These are phyloP conservation scores for Colletotrichum gigasporum DNA, from an alignment of 2,329 filamentous ascomycete species.

Conservation along the genomic window DNA sequence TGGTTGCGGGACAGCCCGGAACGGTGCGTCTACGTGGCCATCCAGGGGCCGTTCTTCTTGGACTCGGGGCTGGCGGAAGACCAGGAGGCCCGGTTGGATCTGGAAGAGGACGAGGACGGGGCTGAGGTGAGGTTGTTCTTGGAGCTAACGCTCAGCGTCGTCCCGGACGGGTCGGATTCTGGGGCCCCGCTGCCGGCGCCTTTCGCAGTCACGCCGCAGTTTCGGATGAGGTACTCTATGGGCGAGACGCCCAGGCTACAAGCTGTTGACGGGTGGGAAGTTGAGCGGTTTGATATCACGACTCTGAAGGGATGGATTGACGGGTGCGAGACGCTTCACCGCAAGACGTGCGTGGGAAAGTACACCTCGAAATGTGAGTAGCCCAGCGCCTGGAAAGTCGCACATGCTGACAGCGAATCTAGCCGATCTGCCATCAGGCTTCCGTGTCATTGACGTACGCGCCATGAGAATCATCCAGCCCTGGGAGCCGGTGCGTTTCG, in stretches of 20 bases:
- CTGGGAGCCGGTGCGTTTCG: slow-evolving; percentile 47
- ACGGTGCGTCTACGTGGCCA: background rate
- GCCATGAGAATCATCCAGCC: slow-evolving; percentile 48
- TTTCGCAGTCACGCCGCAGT: slow-evolving; percentile 10
- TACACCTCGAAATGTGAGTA: slow-evolving; percentile 7
- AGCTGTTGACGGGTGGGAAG: slow-evolving; percentile 1
- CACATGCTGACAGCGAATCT: background rate
- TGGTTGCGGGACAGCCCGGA: background rate
- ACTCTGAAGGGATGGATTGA: slow-evolving; percentile 4
- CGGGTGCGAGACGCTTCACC: background rate
- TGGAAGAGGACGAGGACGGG: background rate
- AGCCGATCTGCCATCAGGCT: background rate
- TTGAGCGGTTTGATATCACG: background rate
- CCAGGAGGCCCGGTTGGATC: background rate
- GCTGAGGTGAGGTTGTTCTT: background rate
- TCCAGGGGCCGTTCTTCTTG: slow-evolving; percentile 17
- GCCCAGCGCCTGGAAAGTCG: background rate
- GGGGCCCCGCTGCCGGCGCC: background rate
- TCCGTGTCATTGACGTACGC: slow-evolving; percentile 46
- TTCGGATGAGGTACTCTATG: background rate
- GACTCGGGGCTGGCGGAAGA: background rate
- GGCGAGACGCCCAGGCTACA: background rate
- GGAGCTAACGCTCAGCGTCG: slow-evolving; percentile 7
- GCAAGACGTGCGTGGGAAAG: background rate
- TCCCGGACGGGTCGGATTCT: background rate